Base-by-base conservation (phyloP, 371 early-diverging fungal genomes). In the Chytridium lagenaria region DNA sequence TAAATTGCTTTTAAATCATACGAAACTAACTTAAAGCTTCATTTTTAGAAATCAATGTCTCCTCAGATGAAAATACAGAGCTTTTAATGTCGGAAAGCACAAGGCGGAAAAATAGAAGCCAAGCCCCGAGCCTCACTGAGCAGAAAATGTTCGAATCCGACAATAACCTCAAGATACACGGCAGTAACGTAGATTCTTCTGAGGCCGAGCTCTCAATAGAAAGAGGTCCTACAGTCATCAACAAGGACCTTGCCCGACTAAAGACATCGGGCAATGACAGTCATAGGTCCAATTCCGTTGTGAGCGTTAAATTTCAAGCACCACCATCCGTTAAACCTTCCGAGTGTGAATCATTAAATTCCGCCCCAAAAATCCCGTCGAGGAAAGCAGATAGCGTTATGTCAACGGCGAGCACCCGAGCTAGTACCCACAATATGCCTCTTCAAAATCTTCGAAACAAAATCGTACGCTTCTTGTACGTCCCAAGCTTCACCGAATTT, bases 401-500 rank as follows among this genome's bases (percentile, higher is more conserved):
- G 31, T 61, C 61, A 7, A 37, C 34, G 19, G 3, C 34, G 3
- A 61, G 15, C 12, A 23, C 30, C 37, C 7, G 57, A 5, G 57
- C 23, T 30, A 10, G 26, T 5, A 15, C 57, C 23, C 23, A 10
- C 26, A 55, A 55, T 55, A 5, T 26, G 10, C 26, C 15, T 7
- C 10, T 30, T 26, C 7, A 55, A 7, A 30, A 55, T 19, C 26
- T 16, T 19, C 26, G 55, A 52, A n/a, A 52, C 55, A 23, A n/a
- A 15, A 36, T 61, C 23, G 36, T 61, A 12, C 61, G 37, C 15
- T 61, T 61, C 26, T 34, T 61, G 15, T 61, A 61, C 61, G n/a
- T 61, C 34, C 61, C 61, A 7, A 61, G 61, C 26, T 61, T 61
- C 36, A 61, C 61, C 7, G 61, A 61, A 36, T 61, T 61, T 34